Percentiles rank a stretch among this genome's conserved stretches.
Conservation (phyloP, 2,329 filamentous ascomycete genomes). For the Fusarium virguliforme region DNA sequence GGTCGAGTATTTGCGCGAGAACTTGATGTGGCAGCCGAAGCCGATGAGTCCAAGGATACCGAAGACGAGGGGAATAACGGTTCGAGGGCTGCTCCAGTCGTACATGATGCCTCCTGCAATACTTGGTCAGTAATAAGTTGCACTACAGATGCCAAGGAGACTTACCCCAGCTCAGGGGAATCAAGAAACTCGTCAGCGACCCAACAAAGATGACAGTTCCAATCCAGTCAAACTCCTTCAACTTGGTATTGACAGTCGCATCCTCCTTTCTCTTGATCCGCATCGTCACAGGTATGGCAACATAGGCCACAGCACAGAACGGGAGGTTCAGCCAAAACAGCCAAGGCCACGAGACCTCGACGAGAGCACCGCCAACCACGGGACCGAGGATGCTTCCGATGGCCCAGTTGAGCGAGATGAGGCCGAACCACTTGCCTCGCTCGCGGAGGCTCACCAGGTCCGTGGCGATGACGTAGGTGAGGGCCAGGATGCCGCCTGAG, state of each 20-base stretch:
- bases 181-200: constrained; percentile 64
- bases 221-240: constrained; percentile 71
- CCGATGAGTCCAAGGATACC: constrained; percentile 61
- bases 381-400: constrained; percentile 64
- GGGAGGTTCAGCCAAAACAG: constrained; percentile 78
- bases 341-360: constrained; percentile 72
- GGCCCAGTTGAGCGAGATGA: constrained; percentile 65
- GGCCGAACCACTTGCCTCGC: constrained; percentile 60
- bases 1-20: constrained; percentile 41
- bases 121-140: constrained; percentile 16
- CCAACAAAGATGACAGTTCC: constrained; percentile 74
- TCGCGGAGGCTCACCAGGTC: constrained; percentile 63
- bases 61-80: constrained; percentile 73
- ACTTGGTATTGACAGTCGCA: constrained; percentile 26
- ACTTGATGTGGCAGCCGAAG: constrained; percentile 43
- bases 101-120: constrained; percentile 73
- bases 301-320: constrained; percentile 56
- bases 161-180: constrained; percentile 47
- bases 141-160: neutral
- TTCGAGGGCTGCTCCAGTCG: constrained; percentile 74
- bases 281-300: constrained; percentile 44
- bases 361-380: constrained; percentile 68
- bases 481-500: constrained; percentile 65
- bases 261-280: constrained; percentile 37
- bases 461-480: constrained; percentile 64